Conservation (phyloP, 176 grass and related monocot genomes). For the Puccinellia tenuiflora region DNA sequence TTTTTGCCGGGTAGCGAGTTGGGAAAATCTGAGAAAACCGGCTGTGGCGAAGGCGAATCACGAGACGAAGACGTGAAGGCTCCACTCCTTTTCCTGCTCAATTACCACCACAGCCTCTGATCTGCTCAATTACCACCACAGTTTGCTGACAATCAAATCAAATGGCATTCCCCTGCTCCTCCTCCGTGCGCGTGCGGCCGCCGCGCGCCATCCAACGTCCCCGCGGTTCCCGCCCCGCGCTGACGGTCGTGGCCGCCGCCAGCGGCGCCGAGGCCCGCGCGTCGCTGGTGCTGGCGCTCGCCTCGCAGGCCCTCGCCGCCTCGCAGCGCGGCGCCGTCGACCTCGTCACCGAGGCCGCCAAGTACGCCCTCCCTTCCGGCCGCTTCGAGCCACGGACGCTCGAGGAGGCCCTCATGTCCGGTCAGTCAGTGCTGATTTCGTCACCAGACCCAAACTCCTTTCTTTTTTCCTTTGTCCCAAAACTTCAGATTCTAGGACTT, state of each 20-base stretch:
- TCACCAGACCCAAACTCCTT: not conserved
- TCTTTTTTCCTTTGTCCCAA: not conserved
- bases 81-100: not conserved
- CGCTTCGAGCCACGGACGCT: conserved; percentile 59
- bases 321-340: conserved; percentile 57
- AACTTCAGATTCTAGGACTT: not conserved
- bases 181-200: not conserved
- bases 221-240: not conserved
- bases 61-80: too few species aligned
- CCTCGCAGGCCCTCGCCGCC: conserved; percentile 48
- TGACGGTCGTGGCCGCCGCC: conserved; percentile 24
- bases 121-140: not conserved
- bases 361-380: conserved; percentile 62
- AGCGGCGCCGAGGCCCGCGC: conserved; percentile 50
- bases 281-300: conserved; percentile 73
- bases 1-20: too few species aligned
- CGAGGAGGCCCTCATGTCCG: conserved; percentile 89
- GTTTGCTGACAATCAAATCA: not conserved
- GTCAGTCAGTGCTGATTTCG: conserved; percentile 8
- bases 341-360: conserved; percentile 53
- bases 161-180: conserved; percentile 45
- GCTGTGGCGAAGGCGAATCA: too few species aligned
- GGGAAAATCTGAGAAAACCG: too few species aligned
- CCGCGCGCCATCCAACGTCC: not conserved
- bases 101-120: not conserved